Conservation (phyloP, 257 asterid species). For the Perilla frutescens region DNA sequence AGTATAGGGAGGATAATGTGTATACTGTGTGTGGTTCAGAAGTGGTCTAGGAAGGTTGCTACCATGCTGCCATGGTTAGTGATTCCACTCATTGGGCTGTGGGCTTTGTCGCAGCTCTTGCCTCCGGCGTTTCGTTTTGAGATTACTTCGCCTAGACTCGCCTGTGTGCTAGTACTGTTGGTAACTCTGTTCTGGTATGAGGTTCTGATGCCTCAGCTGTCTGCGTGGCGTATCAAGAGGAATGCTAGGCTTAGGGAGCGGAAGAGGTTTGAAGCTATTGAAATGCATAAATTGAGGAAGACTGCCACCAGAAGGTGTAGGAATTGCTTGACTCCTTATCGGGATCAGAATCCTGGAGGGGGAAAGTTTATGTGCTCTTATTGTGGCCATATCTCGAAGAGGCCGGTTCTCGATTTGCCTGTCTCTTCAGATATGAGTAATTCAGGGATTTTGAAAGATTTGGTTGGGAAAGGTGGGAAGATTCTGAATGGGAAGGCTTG, state of each 20-base stretch:
- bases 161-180: slow-evolving; percentile 79
- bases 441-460: slow-evolving; percentile 78
- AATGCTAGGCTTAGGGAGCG: slow-evolving; percentile 76
- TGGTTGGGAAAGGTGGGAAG: slow-evolving; percentile 87
- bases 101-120: slow-evolving; percentile 92
- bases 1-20: slow-evolving; percentile 51
- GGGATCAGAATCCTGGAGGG: slow-evolving; percentile 95
- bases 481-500: slow-evolving; percentile 74
- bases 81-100: slow-evolving; percentile 84
- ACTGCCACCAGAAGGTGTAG: slow-evolving; percentile 92
- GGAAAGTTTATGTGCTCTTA: slow-evolving; percentile 95
- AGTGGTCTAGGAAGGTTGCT: slow-evolving; percentile 89
- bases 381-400: slow-evolving; percentile 87
- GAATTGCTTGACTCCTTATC: slow-evolving; percentile 83
- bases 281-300: slow-evolving; percentile 83
- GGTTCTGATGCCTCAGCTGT: slow-evolving; percentile 84
- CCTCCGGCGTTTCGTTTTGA: slow-evolving; percentile 93
- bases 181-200: slow-evolving; percentile 86
- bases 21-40: slow-evolving; percentile 92
- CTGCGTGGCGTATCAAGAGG: slow-evolving; percentile 74
- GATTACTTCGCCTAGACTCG: slow-evolving; percentile 85
- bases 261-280: slow-evolving; percentile 81
- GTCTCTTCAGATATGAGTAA: slow-evolving; percentile 71
- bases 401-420: slow-evolving; percentile 90
- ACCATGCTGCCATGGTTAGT: slow-evolving; percentile 99